phyloP scores from a whole-genome alignment of 73 alveolate species.

The Paramecium sonneborni region DNA sequence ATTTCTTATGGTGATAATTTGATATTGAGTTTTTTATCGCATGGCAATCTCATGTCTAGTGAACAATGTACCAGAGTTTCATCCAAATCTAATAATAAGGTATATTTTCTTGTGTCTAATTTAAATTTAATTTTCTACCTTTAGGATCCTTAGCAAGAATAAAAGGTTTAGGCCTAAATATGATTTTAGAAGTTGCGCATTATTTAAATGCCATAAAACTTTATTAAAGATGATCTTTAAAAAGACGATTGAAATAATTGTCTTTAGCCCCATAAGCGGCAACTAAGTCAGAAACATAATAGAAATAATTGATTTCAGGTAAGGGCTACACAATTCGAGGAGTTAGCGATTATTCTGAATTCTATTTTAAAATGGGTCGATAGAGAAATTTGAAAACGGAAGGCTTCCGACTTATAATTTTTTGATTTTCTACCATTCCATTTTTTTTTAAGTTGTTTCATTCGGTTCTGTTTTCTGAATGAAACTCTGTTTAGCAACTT shows the following conservation, averaged over 20 bases:
- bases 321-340: neutral
- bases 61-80: constrained; percentile 63
- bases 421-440: neutral
- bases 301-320: neutral
- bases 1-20: neutral
- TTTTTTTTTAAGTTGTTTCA: neutral
- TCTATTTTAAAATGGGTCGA: neutral
- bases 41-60: constrained; percentile 26
- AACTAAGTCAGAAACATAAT: neutral
- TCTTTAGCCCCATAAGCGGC: neutral
- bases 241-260: constrained; percentile 21
- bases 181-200: neutral
- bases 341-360: neutral
- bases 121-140: neutral
- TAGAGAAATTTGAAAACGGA: neutral
- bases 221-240: constrained; percentile 51
- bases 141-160: constrained; percentile 15
- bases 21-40: constrained; percentile 39
- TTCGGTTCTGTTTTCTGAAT: neutral
- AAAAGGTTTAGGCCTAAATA: constrained; percentile 31
- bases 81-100: constrained; percentile 61
- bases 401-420: neutral
- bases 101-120: constrained; percentile 69
- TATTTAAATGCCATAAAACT: constrained; percentile 27
- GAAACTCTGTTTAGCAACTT: neutral